Evolutionary conservation across 2,329 filamentous ascomycete species (phyloP).

Genomic region (Hypocrella siamensis): DNA sequence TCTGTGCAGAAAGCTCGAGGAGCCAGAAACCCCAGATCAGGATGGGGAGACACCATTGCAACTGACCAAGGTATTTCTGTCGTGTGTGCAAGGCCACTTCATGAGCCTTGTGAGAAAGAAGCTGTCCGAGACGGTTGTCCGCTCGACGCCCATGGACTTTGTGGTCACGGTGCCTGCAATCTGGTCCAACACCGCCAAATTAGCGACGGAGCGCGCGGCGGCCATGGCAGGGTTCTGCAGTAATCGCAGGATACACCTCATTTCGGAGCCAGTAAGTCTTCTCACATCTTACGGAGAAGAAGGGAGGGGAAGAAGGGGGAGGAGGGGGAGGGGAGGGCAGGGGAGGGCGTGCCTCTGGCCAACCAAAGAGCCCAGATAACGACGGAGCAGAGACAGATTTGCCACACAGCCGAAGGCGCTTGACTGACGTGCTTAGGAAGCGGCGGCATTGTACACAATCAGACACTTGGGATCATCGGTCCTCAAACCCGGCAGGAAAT

Average conservation of each 20-base stretch:
- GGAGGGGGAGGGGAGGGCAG: too few relatives aligned
- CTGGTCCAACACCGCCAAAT: slow-evolving; percentile 39
- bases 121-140: slow-evolving; percentile 24
- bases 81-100: slow-evolving; percentile 31
- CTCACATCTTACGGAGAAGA: too few relatives aligned
- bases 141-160: slow-evolving; percentile 31
- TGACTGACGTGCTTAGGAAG: slow-evolving; percentile 19
- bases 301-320: too few relatives aligned
- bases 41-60: slow-evolving; percentile 20
- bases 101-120: slow-evolving; percentile 25
- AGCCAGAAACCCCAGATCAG: slow-evolving; percentile 11
- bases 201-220: slow-evolving; percentile 27
- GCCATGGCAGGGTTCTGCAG: slow-evolving; percentile 23
- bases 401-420: too few relatives aligned
- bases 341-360: too few relatives aligned
- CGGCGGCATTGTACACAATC: slow-evolving; percentile 33
- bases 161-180: slow-evolving; percentile 43
- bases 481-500: slow-evolving; percentile 27
- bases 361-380: too few relatives aligned
- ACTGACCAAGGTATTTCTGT: slow-evolving; percentile 26
- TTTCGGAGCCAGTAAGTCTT: slow-evolving; percentile 28
- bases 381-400: too few relatives aligned
- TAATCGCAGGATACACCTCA: slow-evolving; percentile 25
- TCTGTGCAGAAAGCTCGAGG: slow-evolving; percentile 17
- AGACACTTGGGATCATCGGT: slow-evolving; percentile 24